phyloP scores from a whole-genome alignment of 805 yeast genomes.

The Kazachstania psychrophila region DNA sequence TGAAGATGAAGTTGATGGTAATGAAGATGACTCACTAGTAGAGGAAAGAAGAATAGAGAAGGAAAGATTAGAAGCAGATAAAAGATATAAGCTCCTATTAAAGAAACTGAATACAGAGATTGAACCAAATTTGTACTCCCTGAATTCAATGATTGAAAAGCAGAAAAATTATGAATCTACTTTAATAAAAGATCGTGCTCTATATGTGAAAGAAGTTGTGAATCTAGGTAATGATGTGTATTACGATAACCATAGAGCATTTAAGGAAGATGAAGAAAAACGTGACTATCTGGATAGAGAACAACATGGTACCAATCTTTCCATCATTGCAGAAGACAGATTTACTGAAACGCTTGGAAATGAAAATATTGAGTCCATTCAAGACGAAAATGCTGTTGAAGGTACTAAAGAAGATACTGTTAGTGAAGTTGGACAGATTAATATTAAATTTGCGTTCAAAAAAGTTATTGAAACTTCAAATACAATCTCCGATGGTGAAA shows the following conservation, averaged over 20 bases:
- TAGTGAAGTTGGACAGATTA: slow-evolving; percentile 9
- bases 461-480: slow-evolving; percentile 18
- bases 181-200: slow-evolving; percentile 10
- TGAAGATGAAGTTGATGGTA: neutral
- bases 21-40: slow-evolving; percentile 9
- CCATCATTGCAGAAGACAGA: no score
- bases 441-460: slow-evolving; percentile 22
- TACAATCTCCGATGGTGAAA: no score
- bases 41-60: slow-evolving; percentile 13
- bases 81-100: slow-evolving; percentile 12
- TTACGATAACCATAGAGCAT: slow-evolving; percentile 22
- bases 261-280: slow-evolving; percentile 16
- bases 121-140: slow-evolving; percentile 14
- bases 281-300: slow-evolving; percentile 14
- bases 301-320: slow-evolving; percentile 1
- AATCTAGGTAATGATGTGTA: slow-evolving; percentile 18
- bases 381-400: neutral
- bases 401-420: neutral
- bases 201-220: slow-evolving; percentile 18
- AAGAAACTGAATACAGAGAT: slow-evolving; percentile 8
- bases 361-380: neutral
- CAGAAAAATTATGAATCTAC: slow-evolving; percentile 14
- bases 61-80: slow-evolving; percentile 10
- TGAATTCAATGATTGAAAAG: slow-evolving; percentile 10
- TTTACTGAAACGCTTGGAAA: neutral